A percentile compares a stretch with the other conserved stretches of the same genome.
Conservation (phyloP, 2,329 filamentous ascomycete genomes). For the Lachnellula hyalina region DNA sequence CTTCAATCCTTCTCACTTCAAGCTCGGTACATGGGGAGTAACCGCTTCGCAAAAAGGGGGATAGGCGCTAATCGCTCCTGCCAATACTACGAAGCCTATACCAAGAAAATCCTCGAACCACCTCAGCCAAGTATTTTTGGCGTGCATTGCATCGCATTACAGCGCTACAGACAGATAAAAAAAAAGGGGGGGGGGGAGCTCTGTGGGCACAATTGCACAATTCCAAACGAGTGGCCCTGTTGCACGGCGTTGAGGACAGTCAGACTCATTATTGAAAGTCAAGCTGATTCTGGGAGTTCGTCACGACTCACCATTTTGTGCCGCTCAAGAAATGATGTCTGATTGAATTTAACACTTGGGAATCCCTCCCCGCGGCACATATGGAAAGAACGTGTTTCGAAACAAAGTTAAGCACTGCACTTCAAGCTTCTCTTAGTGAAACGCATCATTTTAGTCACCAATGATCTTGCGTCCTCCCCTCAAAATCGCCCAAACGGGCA, state of each 20-base stretch:
- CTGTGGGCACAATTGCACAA: background rate
- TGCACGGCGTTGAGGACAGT: no score
- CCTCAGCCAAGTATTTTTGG: background rate
- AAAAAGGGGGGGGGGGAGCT: background rate
- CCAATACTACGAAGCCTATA: no score
- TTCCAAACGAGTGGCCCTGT: background rate
- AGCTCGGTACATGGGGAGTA: no score
- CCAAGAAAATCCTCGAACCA: no score
- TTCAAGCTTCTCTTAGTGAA: background rate
- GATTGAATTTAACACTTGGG: background rate
- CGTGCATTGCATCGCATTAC: background rate
- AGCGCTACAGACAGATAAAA: background rate
- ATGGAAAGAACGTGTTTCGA: background rate
- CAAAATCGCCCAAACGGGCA: conserved; percentile 5
- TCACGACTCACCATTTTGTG: no score
- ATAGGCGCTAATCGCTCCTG: no score
- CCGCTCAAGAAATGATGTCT: no score
- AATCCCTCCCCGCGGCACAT: background rate
- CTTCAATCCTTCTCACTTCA: no score
- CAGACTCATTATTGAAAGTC: no score
- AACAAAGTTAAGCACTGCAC: background rate
- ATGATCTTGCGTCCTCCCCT: background rate
- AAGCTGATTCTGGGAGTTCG: no score
- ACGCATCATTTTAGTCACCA: background rate
- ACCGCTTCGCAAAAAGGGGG: no score